Conservation (phyloP, 2,329 filamentous ascomycete genomes). For the Amauroascus niger region DNA sequence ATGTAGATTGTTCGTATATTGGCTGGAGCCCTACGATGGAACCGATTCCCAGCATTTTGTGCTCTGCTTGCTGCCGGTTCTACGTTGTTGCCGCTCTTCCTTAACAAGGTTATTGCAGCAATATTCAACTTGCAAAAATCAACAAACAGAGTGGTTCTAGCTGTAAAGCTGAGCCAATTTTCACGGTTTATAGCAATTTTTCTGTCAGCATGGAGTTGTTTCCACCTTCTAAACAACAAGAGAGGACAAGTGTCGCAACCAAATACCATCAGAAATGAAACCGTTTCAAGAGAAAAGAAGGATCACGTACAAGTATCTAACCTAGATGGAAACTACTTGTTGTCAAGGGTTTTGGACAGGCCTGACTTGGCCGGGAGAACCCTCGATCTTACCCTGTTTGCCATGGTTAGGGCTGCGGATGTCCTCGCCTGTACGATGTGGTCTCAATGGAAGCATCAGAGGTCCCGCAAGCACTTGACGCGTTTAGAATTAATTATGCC, state of each 20-base stretch:
- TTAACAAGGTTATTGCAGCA: slow-evolving; percentile 12
- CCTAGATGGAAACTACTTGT: neutral
- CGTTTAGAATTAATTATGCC: slow-evolving; percentile 35
- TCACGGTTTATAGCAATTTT: slow-evolving; percentile 39
- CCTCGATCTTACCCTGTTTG: slow-evolving; percentile 73
- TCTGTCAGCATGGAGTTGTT: slow-evolving; percentile 42
- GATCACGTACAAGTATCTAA: neutral
- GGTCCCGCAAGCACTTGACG: slow-evolving; percentile 23
- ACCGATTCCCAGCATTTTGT: slow-evolving; percentile 46
- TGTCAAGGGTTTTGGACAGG: slow-evolving; percentile 7
- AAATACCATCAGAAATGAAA: slow-evolving; percentile 4
- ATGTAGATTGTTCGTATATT: slow-evolving; percentile 34
- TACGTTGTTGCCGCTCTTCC: slow-evolving; percentile 35
- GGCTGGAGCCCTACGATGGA: slow-evolving; percentile 32
- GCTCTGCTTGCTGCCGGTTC: slow-evolving; percentile 45
- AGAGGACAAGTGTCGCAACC: slow-evolving; percentile 17
- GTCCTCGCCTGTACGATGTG: slow-evolving; percentile 58
- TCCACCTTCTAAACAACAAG: slow-evolving; percentile 40
- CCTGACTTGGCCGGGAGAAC: slow-evolving; percentile 56
- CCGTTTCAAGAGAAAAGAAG: neutral
- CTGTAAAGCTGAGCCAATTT: slow-evolving; percentile 6
- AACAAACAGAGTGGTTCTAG: slow-evolving; percentile 5
- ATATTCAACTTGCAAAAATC: slow-evolving; percentile 9
- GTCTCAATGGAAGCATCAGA: slow-evolving; percentile 40
- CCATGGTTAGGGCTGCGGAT: slow-evolving; percentile 61